Percentiles rank a stretch among this genome's conserved stretches.
These are phyloP conservation scores for Fusarium sp. DNA, from an alignment of 2,329 filamentous ascomycete species.

Conservation along the genomic window DNA sequence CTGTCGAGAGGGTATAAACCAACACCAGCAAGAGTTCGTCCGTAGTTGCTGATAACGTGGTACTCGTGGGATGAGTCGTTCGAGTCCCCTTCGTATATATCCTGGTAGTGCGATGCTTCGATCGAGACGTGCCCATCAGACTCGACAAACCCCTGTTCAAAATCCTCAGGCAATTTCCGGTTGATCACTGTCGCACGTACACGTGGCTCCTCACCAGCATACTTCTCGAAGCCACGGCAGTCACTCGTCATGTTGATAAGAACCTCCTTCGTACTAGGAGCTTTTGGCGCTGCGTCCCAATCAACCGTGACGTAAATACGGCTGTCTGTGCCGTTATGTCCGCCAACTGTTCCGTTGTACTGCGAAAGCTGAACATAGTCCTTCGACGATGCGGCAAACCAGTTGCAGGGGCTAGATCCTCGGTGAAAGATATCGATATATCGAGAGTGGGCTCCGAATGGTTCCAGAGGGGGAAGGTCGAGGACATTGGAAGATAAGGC, in stretches of 20 bases:
- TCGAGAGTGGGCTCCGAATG: conserved; percentile 50
- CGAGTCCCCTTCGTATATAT: conserved; percentile 52
- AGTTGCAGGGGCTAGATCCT: conserved; percentile 51
- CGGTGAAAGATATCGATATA: conserved; percentile 57
- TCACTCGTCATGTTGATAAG: conserved; percentile 67
- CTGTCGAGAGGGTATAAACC: conserved; percentile 68
- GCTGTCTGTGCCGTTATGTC: conserved; percentile 50
- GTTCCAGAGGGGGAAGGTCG: conserved; percentile 52
- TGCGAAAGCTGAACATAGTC: conserved; percentile 52
- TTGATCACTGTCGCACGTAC: conserved; percentile 70
- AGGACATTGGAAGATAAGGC: conserved; percentile 61
- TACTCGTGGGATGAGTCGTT: conserved; percentile 58
- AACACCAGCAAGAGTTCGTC: conserved; percentile 71
- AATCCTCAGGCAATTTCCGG: conserved; percentile 64
- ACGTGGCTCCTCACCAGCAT: conserved; percentile 58
- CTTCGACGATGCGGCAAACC: conserved; percentile 53
- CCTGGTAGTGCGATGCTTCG: conserved; percentile 67
- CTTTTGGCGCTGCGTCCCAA: conserved; percentile 57
- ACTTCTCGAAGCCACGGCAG: conserved; percentile 60
- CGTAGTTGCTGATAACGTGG: conserved; percentile 67
- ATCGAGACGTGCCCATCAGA: conserved; percentile 71
- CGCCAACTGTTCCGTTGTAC: conserved; percentile 50
- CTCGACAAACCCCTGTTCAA: conserved; percentile 73
- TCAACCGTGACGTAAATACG: conserved; percentile 52
- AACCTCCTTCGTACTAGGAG: conserved; percentile 60